These are phyloP conservation scores for Hygrophoropsis aurantiaca DNA, from an alignment of 768 basidiomycete genomes.

Conservation along the genomic window DNA sequence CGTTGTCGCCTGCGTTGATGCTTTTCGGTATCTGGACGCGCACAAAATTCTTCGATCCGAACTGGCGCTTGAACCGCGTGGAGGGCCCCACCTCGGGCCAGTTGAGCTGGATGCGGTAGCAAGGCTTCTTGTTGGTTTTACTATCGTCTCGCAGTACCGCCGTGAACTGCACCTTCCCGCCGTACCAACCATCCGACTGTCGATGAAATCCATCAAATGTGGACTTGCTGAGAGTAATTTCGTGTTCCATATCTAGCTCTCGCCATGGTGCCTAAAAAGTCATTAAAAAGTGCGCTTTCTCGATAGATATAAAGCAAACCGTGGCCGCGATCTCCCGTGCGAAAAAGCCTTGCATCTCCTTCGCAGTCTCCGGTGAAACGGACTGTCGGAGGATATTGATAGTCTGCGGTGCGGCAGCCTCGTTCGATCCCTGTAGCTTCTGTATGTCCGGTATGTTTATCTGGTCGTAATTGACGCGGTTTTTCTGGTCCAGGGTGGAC, in stretches of 20 bases:
- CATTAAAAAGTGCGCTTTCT: constrained; percentile 7
- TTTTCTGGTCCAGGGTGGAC: constrained; percentile 23
- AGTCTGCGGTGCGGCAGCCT: constrained; percentile 27
- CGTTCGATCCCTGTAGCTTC: constrained; percentile 30
- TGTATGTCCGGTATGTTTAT: constrained; percentile 30
- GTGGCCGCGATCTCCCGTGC: constrained; percentile 13
- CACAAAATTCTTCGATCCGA: constrained; percentile 62
- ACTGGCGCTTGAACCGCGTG: constrained; percentile 54
- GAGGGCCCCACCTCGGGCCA: constrained; percentile 54
- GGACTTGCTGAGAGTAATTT: constrained; percentile 12
- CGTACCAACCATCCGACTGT: constrained; percentile 50
- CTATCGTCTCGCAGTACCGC: constrained; percentile 31
- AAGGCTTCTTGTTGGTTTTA: constrained; percentile 4
- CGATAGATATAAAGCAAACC: constrained; percentile 13
- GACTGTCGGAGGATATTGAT: constrained; percentile 11
- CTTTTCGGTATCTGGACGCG: constrained; percentile 44
- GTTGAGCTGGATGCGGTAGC: constrained; percentile 40
- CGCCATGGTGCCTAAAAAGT: constrained; percentile 55
- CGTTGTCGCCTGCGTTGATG: constrained; percentile 25
- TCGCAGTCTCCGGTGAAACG: neutral
- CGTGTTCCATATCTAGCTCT: constrained; percentile 59
- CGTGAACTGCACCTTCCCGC: constrained; percentile 58
- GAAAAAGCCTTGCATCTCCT: constrained; percentile 11
- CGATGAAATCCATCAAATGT: constrained; percentile 39
- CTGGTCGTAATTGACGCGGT: constrained; percentile 25